phyloP scores from a whole-genome alignment of 2,329 filamentous ascomycete species.

The Didymella segeticola region DNA sequence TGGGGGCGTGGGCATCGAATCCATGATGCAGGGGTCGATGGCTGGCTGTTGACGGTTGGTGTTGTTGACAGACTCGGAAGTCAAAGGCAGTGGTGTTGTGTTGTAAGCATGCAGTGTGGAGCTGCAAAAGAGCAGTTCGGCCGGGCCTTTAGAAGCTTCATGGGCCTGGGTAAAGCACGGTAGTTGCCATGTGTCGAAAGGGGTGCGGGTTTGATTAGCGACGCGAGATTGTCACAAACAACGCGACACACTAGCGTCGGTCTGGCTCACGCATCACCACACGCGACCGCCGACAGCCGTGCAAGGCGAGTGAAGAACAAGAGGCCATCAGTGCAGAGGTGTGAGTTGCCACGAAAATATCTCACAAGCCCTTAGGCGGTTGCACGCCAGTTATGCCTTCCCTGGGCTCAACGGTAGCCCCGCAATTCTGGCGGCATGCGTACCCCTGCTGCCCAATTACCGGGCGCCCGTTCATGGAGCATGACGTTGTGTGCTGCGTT shows the following conservation, averaged over 20 bases:
- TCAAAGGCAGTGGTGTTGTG: constrained; percentile 8
- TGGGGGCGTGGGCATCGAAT: constrained; percentile 49
- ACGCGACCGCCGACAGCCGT: constrained; percentile 7
- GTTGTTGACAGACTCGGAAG: constrained; percentile 20
- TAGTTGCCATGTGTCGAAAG: constrained; percentile 35
- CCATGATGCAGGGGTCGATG: constrained; percentile 30
- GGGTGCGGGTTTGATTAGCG: constrained; percentile 35
- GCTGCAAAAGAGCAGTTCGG: constrained; percentile 17
- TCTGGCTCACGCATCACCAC: constrained; percentile 13
- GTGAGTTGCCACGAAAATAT: background rate
- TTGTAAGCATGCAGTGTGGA: constrained; percentile 13
- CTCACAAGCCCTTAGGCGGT: background rate
- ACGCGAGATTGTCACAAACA: constrained; percentile 35
- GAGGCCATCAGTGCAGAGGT: background rate
- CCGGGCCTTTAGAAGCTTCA: constrained; percentile 17
- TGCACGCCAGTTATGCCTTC: constrained; percentile 5
- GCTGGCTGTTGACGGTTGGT: constrained; percentile 7
- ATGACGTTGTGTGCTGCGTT: constrained; percentile 22
- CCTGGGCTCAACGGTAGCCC: constrained; percentile 2
- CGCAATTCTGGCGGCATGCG: constrained; percentile 3
- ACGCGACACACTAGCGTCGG: constrained; percentile 35
- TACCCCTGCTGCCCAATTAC: constrained; percentile 13
- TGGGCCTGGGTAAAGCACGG: constrained; percentile 32
- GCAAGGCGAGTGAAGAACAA: background rate
- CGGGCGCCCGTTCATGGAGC: constrained; percentile 1